Evolutionary conservation across 140 eudicot species (phyloP).

Genomic region (Bidens hawaiensis): DNA sequence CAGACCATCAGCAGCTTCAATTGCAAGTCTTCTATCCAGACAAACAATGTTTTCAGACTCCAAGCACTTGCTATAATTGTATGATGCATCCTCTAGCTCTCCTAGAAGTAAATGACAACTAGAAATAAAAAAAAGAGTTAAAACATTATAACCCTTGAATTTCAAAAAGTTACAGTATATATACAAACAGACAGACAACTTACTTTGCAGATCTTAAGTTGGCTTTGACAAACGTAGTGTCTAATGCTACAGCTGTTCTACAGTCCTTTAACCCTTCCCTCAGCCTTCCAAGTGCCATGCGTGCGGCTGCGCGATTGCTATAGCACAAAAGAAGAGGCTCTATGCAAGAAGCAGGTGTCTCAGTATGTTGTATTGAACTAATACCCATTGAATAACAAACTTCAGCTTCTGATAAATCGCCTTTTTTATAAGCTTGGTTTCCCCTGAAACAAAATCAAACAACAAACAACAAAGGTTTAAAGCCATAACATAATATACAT

Average conservation of each 20-base stretch:
- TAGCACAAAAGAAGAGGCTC: slow-evolving; percentile 84
- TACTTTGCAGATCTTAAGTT: slow-evolving; percentile 91
- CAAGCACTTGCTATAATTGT: slow-evolving; percentile 51
- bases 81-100: slow-evolving; percentile 65
- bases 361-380: slow-evolving; percentile 27
- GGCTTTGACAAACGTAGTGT: slow-evolving; percentile 66
- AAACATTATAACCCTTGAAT: slow-evolving; percentile 1
- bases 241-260: slow-evolving; percentile 55
- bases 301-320: slow-evolving; percentile 96
- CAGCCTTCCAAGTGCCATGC: slow-evolving; percentile 83
- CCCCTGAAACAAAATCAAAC: slow-evolving; percentile 62
- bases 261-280: slow-evolving; percentile 91
- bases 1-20: slow-evolving; percentile 90
- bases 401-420: slow-evolving; percentile 73
- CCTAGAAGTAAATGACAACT: slow-evolving; percentile 83
- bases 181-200: slow-evolving; percentile 19
- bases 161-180: slow-evolving; percentile 1
- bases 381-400: slow-evolving; percentile 77
- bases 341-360: slow-evolving; percentile 29
- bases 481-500: background rate
- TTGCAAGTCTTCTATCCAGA: slow-evolving; percentile 70
- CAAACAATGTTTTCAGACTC: slow-evolving; percentile 39
- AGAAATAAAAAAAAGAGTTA: slow-evolving; percentile 11
- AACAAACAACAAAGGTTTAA: background rate
- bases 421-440: slow-evolving; percentile 77